Base-by-base conservation (phyloP, 768 basidiomycete species). In the Lactifluus volemus region DNA sequence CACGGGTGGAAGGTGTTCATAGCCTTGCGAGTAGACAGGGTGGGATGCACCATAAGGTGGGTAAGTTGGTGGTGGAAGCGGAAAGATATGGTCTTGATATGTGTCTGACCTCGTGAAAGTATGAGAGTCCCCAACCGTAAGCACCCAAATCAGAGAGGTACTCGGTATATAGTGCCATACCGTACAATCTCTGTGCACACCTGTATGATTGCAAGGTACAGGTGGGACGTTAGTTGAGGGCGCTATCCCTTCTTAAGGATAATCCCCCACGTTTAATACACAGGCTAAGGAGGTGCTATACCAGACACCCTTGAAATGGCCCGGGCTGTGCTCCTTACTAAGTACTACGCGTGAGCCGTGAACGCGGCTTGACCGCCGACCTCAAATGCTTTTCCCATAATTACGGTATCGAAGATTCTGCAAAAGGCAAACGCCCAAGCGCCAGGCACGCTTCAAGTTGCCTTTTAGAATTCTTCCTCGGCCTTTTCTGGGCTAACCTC, bases 401-500 rank as follows among this genome's bases (percentile, higher is more conserved):
- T 62, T 63, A 25, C 2, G 25, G 1, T 25, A 60, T 64, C 58
- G 57, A 65, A 63, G 53, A 59, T 63, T 64, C 58, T 62, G 59
- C 57, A n/a, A 58, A 59, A 59, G 62, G 54, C 42, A 64, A 59
- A 64, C 49, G 64, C 48, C 61, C 56, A 62, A 53, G 38, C 21
- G 48, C 39, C 64, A 59, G 63, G 63, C 63, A 57, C 64, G 56
- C 47, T 57, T 63, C 52, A 57, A 44, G 61, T 63, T 65, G 64
- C 64, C 64, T 65, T 65, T 65, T 65, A 59, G 64, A 62, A 59
- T 58, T 58, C 54, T 62, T 57, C 62, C 52, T 53, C 64, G 64
- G 64, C 59, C 53, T 48, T 65, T 58, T 65, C 60, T 63, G 48
- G 64, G 63, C 64, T 65, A 65, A 58, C 61, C 61, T 65, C 64